These are phyloP conservation scores for Penicillium verrucosum DNA, from an alignment of 2,329 filamentous ascomycete genomes.

Conservation along the genomic window DNA sequence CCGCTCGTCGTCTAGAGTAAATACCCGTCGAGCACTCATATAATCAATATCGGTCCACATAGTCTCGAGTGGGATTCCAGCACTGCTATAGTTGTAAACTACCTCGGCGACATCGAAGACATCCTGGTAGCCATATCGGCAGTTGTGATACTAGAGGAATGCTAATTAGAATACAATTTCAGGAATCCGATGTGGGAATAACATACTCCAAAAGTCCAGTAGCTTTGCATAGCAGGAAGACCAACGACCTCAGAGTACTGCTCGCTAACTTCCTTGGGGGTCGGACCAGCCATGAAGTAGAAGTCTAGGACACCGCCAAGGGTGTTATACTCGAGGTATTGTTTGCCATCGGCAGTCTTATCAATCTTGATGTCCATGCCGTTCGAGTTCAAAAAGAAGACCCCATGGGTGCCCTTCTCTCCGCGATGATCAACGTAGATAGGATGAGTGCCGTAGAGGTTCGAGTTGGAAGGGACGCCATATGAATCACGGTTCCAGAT, in stretches of 20 bases:
- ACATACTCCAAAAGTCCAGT: conserved; percentile 59
- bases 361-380: conserved; percentile 77
- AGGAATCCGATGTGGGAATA: neutral
- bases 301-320: conserved; percentile 74
- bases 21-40: conserved; percentile 39
- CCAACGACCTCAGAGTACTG: conserved; percentile 60
- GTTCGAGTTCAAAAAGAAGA: conserved; percentile 69
- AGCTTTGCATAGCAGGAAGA: conserved; percentile 60
- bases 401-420: conserved; percentile 56
- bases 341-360: conserved; percentile 54
- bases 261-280: conserved; percentile 55
- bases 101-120: conserved; percentile 44
- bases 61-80: conserved; percentile 44
- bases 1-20: conserved; percentile 39
- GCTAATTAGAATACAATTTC: neutral
- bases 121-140: conserved; percentile 61
- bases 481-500: conserved; percentile 69
- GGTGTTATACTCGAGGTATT: conserved; percentile 77
- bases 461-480: conserved; percentile 57
- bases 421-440: conserved; percentile 72
- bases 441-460: conserved; percentile 71
- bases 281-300: conserved; percentile 62
- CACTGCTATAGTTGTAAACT: conserved; percentile 43
- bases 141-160: conserved; percentile 53
- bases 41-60: conserved; percentile 49